Percentiles rank a stretch among this genome's conserved stretches.
phyloP scores from a whole-genome alignment of 352 stramenopile genomes.

The Globisporangium paddicum region DNA sequence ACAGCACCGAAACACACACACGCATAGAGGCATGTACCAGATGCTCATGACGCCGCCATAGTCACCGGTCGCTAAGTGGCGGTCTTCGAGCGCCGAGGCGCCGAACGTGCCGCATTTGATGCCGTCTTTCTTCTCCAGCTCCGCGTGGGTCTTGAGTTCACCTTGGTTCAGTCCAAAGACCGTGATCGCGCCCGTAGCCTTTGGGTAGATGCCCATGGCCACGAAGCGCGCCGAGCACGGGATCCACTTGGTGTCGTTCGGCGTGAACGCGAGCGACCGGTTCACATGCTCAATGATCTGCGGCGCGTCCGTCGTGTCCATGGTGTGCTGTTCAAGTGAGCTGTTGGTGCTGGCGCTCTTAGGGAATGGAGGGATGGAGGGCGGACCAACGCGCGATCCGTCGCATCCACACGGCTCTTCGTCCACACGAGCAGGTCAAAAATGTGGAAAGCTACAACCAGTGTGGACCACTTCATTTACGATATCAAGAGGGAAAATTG shows the following conservation, averaged over 20 bases:
- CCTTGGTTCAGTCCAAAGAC: constrained; percentile 91
- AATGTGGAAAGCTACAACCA: neutral
- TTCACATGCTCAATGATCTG: constrained; percentile 97
- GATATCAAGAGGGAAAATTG: neutral
- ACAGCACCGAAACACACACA: neutral
- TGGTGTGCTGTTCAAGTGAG: constrained; percentile 18
- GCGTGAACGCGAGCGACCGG: constrained; percentile 91
- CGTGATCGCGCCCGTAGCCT: constrained; percentile 89
- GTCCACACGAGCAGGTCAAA: neutral
- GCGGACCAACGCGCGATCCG: neutral
- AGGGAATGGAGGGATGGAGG: neutral
- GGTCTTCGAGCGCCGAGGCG: constrained; percentile 85
- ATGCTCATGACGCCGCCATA: constrained; percentile 74
- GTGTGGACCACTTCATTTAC: neutral
- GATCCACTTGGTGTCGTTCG: constrained; percentile 94
- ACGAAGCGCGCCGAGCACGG: constrained; percentile 94
- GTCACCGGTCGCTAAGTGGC: constrained; percentile 84
- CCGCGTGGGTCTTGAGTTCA: constrained; percentile 58
- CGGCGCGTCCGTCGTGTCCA: constrained; percentile 95
- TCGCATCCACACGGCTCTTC: constrained; percentile 2
- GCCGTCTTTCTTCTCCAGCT: constrained; percentile 83
- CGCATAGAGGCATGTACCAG: constrained; percentile 25
- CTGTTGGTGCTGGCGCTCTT: neutral
- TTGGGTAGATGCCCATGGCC: constrained; percentile 90
- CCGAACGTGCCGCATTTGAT: constrained; percentile 97